Evolutionary conservation across 805 yeast genomes (phyloP).

Genomic region (Yamadazyma akitaensis): DNA sequence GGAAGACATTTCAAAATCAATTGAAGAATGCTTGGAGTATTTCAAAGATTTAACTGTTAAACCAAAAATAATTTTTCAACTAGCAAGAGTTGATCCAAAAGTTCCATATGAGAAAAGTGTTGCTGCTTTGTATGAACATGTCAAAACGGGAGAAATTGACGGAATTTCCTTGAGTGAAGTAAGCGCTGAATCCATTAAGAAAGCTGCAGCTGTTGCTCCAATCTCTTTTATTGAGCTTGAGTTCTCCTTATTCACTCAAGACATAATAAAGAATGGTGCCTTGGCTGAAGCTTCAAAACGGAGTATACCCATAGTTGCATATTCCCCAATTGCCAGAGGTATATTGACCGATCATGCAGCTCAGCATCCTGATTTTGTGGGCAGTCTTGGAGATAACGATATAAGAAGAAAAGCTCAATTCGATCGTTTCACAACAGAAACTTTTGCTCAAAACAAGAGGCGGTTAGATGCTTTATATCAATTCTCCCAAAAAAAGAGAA

Average conservation of each 20-base stretch:
- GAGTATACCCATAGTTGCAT: slow-evolving; percentile 67
- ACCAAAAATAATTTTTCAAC: slow-evolving; percentile 53
- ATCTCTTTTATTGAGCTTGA: slow-evolving; percentile 76
- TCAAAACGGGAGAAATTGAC: slow-evolving; percentile 64
- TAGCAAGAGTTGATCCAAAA: slow-evolving; percentile 63
- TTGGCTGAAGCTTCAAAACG: slow-evolving; percentile 55
- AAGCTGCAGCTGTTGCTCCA: slow-evolving; percentile 55
- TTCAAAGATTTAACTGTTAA: slow-evolving; percentile 23
- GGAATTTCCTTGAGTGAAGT: slow-evolving; percentile 78
- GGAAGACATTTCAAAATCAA: slow-evolving; percentile 45
- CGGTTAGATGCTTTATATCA: slow-evolving; percentile 49
- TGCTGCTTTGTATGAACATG: slow-evolving; percentile 51
- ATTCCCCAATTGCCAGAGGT: slow-evolving; percentile 84
- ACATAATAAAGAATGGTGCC: slow-evolving; percentile 60
- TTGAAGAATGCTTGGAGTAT: slow-evolving; percentile 40
- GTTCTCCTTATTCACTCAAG: slow-evolving; percentile 66
- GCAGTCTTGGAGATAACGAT: slow-evolving; percentile 1
- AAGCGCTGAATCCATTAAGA: slow-evolving; percentile 54
- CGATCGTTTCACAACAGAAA: slow-evolving; percentile 55
- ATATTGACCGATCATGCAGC: slow-evolving; percentile 62
- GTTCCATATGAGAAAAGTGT: slow-evolving; percentile 60
- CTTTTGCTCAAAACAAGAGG: slow-evolving; percentile 49
- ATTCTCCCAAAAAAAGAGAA: slow-evolving; percentile 46
- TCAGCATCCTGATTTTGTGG: slow-evolving; percentile 22
- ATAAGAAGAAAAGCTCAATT: slow-evolving; percentile 1